Evolutionary conservation across 805 yeast genomes (phyloP).

Genomic region (Metschnikowia borealis): DNA sequence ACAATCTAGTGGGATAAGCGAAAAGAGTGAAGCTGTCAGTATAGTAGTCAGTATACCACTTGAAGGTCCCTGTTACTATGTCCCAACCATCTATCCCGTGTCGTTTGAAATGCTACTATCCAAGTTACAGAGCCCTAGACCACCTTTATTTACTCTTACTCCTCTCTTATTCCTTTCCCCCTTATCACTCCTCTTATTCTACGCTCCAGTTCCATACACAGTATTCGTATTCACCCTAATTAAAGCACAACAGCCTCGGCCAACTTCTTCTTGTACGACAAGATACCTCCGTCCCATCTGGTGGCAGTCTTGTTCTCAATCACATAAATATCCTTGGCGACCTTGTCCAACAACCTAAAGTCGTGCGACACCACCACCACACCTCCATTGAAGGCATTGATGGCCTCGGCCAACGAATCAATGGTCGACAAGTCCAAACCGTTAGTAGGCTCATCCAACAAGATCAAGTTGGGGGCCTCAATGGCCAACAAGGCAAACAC

Average conservation of each 20-base stretch:
- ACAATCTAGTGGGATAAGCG: no score
- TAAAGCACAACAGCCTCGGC: conserved; percentile 81
- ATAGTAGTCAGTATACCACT: no score
- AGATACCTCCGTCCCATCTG: conserved; percentile 90
- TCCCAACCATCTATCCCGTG: no score
- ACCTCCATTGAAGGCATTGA: conserved; percentile 93
- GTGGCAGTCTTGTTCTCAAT: conserved; percentile 95
- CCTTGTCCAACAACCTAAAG: conserved; percentile 94
- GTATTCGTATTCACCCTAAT: conserved; percentile 4
- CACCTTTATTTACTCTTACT: no score
- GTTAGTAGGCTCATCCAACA: conserved; percentile 99
- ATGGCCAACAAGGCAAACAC: conserved; percentile 94
- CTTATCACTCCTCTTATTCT: no score
- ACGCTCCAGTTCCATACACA: neutral
- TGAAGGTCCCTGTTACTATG: no score
- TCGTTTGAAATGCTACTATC: no score
- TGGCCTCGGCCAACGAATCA: conserved; percentile 96
- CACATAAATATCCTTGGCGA: conserved; percentile 95
- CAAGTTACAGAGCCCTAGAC: no score
- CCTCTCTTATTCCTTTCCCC: no score
- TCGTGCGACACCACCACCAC: conserved; percentile 98
- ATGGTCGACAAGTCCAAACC: conserved; percentile 98
- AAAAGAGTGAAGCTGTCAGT: no score
- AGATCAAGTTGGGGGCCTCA: conserved; percentile 89
- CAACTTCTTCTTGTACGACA: conserved; percentile 89